A percentile compares a stretch with the other conserved stretches of the same genome.
phyloP scores from a whole-genome alignment of 257 asterid species.

The Salvia splendens region DNA sequence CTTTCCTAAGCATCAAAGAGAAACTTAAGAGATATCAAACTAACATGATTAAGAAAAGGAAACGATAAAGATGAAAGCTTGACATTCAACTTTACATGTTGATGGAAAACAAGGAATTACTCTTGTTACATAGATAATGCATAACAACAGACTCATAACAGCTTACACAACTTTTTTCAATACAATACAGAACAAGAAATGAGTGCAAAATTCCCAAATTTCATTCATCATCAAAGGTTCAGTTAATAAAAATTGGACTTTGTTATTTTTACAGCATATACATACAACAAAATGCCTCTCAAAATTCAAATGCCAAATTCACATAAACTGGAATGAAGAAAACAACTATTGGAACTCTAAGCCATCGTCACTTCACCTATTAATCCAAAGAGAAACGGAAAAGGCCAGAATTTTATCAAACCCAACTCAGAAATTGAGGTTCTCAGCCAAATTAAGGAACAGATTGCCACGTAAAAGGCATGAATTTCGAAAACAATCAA shows the following conservation, averaged over 20 bases:
- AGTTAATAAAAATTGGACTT: background rate
- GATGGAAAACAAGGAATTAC: background rate
- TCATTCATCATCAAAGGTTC: background rate
- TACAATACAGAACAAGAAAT: background rate
- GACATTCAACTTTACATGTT: background rate
- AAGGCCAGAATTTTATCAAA: background rate
- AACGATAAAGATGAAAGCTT: background rate
- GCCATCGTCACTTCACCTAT: background rate
- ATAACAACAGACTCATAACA: conserved; percentile 8
- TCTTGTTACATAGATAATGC: background rate
- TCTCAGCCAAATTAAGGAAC: background rate
- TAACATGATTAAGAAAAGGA: background rate
- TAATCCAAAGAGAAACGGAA: background rate
- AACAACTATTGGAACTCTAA: background rate
- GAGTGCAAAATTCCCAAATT: too few species aligned
- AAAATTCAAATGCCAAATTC: conserved; percentile 1
- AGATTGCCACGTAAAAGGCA: background rate
- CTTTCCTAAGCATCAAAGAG: too few species aligned
- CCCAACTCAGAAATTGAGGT: conserved; percentile 11
- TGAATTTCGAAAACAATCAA: background rate
- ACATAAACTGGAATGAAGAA: background rate
- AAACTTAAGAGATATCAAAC: background rate
- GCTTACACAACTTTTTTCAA: background rate
- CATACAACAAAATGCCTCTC: conserved; percentile 6
- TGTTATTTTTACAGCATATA: background rate